These are phyloP conservation scores for Candida alai DNA, from an alignment of 805 yeast species.

Conservation along the genomic window DNA sequence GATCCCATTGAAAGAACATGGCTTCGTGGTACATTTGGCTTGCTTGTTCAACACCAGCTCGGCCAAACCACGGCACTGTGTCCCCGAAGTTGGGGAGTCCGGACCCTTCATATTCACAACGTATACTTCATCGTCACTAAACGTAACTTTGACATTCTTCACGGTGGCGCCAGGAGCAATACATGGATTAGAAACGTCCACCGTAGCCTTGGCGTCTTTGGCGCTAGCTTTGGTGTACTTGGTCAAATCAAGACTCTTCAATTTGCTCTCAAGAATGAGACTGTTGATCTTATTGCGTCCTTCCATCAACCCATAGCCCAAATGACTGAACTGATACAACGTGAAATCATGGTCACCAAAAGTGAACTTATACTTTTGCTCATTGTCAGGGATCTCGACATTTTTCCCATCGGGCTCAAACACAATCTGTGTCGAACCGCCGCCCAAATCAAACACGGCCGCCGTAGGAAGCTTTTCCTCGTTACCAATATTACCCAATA, in stretches of 20 bases:
- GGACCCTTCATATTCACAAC: conserved; percentile 67
- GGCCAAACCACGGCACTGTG: conserved; percentile 84
- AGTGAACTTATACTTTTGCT: conserved; percentile 73
- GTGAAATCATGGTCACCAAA: conserved; percentile 81
- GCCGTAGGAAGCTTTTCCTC: conserved; percentile 77
- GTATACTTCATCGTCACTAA: conserved; percentile 42
- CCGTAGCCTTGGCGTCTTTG: conserved; percentile 33
- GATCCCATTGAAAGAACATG: conserved; percentile 96
- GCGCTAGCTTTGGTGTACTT: conserved; percentile 22
- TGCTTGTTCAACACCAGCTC: conserved; percentile 84
- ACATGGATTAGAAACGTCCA: conserved; percentile 73
- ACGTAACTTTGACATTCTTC: conserved; percentile 57
- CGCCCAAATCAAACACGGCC: conserved; percentile 97
- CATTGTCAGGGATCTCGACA: conserved; percentile 78
- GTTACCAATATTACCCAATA: conserved; percentile 91
- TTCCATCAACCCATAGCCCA: conserved; percentile 94
- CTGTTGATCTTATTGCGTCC: conserved; percentile 82
- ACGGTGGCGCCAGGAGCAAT: conserved; percentile 72
- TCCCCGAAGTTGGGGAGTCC: conserved; percentile 44
- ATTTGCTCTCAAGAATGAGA: conserved; percentile 47
- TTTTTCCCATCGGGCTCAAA: conserved; percentile 85
- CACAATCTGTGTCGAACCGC: conserved; percentile 98
- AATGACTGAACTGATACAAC: conserved; percentile 89
- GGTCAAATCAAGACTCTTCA: conserved; percentile 14
- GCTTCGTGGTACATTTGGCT: conserved; percentile 62